Evolutionary conservation across 306 rosid genomes (phyloP).

Genomic region (Dryas octopetala): DNA sequence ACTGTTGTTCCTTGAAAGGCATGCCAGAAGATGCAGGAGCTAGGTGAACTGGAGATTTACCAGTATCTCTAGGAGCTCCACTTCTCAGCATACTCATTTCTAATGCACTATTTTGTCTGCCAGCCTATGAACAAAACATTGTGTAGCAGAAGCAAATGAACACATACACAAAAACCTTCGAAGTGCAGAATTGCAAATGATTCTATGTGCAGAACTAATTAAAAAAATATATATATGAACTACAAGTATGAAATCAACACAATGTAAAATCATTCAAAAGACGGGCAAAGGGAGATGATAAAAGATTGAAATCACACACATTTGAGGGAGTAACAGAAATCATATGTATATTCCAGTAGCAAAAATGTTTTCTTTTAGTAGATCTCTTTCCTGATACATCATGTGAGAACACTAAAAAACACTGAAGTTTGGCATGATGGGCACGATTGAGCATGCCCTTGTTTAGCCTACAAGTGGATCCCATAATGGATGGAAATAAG

Average conservation of each 20-base stretch:
- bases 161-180: slow-evolving; percentile 11
- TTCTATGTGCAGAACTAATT: not conserved
- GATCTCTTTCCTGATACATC: not conserved
- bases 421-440: not conserved
- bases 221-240: not conserved
- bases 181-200: slow-evolving; percentile 23
- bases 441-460: slow-evolving; percentile 1
- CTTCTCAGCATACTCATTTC: slow-evolving; percentile 63
- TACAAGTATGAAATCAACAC: not conserved
- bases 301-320: not conserved
- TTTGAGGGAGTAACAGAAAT: not conserved
- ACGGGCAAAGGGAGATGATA: not conserved
- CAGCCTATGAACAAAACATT: slow-evolving; percentile 54
- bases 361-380: not conserved
- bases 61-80: slow-evolving; percentile 68
- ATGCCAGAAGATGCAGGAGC: slow-evolving; percentile 43
- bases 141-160: slow-evolving; percentile 33
- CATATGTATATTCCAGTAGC: not conserved
- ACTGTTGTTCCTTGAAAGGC: slow-evolving; percentile 92
- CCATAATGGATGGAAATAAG: slow-evolving; percentile 1
- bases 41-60: slow-evolving; percentile 62
- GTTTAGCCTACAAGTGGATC: not conserved
- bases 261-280: not conserved
- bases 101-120: slow-evolving; percentile 63
- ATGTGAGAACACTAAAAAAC: not conserved